Conservation (phyloP, 176 grass and related monocot genomes). For the Musa beccarii region DNA sequence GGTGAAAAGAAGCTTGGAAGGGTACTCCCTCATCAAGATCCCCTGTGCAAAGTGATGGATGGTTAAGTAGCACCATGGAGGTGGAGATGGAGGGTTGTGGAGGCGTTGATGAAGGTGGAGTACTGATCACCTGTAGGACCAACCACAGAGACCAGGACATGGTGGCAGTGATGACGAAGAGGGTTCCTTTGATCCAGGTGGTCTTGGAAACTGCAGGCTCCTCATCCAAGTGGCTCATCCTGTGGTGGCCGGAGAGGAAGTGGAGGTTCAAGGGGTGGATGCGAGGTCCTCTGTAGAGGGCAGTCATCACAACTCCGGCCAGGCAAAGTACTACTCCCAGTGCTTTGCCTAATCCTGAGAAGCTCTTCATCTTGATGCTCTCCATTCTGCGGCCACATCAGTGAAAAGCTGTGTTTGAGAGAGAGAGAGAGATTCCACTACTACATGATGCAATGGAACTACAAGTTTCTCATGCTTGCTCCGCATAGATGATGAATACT, state of each 20-base stretch:
- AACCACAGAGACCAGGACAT: slow-evolving; percentile 45
- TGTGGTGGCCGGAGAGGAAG: neutral
- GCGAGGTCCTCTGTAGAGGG: slow-evolving; percentile 40
- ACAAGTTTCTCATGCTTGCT: too few relatives aligned
- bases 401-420: neutral
- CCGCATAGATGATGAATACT: too few relatives aligned
- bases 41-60: slow-evolving; percentile 13
- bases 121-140: slow-evolving; percentile 36
- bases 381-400: slow-evolving; percentile 36
- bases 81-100: slow-evolving; percentile 18
- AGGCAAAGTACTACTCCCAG: slow-evolving; percentile 38
- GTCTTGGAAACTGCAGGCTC: neutral
- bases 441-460: too few relatives aligned
- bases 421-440: too few relatives aligned
- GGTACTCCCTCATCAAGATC: slow-evolving; percentile 60
- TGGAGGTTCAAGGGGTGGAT: slow-evolving; percentile 43
- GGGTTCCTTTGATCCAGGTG: slow-evolving; percentile 47
- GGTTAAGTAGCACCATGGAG: too few relatives aligned
- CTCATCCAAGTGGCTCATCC: neutral
- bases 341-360: slow-evolving; percentile 36
- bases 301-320: slow-evolving; percentile 36
- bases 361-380: slow-evolving; percentile 22
- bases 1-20: slow-evolving; percentile 57
- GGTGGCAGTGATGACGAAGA: slow-evolving; percentile 41
- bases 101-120: neutral